A percentile compares a stretch with the other conserved stretches of the same genome.
Conservation (phyloP, 2,329 filamentous ascomycete species). For the Lasiodiplodia theobromae region DNA sequence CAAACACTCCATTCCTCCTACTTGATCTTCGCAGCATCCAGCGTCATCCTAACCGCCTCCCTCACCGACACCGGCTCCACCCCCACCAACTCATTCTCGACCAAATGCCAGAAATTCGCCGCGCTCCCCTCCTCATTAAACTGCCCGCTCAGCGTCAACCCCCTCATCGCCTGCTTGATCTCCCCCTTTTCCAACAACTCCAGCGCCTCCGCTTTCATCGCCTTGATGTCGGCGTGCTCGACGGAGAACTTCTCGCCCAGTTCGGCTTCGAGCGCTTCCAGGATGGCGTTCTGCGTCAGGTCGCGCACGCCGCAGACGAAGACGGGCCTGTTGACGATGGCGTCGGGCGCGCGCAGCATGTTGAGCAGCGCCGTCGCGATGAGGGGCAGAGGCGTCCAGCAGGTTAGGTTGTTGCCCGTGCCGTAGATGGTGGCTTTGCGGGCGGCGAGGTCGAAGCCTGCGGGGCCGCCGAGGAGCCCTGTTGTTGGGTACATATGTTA, state of each 20-base stretch:
- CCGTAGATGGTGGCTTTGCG: constrained; percentile 45
- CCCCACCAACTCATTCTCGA: constrained; percentile 42
- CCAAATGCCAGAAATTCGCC: constrained; percentile 38
- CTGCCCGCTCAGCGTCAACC: constrained; percentile 41
- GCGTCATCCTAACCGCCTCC: constrained; percentile 39
- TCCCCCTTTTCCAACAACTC: constrained; percentile 41
- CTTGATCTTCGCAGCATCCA: constrained; percentile 38
- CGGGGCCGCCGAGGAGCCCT: constrained; percentile 48
- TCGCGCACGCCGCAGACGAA: constrained; percentile 39
- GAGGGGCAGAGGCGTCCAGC: constrained; percentile 42
- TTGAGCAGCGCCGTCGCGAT: constrained; percentile 40
- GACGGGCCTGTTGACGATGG: constrained; percentile 39
- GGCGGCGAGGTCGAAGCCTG: constrained; percentile 43
- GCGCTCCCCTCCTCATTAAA: constrained; percentile 43
- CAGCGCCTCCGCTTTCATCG: constrained; percentile 40
- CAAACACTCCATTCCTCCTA: neutral
- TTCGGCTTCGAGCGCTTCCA: constrained; percentile 37
- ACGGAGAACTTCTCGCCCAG: constrained; percentile 36
- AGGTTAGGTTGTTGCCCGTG: constrained; percentile 39
- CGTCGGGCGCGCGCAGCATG: constrained; percentile 40
- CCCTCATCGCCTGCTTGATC: constrained; percentile 39
- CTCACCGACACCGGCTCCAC: constrained; percentile 38
- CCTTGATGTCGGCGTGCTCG: constrained; percentile 39
- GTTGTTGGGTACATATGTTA: no score
- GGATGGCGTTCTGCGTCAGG: constrained; percentile 40